Base-by-base conservation (phyloP, 1,284 basidiomycete genomes). In the Xerocomus amazonicus region DNA sequence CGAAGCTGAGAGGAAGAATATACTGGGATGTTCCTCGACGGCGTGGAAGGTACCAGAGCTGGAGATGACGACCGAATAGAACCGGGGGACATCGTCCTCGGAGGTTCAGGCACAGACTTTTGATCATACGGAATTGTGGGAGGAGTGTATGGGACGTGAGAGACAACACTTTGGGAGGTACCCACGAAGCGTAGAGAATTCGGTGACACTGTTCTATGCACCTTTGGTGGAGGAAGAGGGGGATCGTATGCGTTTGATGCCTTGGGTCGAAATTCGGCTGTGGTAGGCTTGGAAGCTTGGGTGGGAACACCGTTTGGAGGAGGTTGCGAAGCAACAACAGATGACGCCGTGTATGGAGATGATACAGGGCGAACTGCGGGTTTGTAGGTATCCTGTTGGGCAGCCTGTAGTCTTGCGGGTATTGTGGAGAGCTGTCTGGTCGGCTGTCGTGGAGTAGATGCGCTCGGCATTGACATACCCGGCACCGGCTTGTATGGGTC, bases 241-340 rank as follows among this genome's bases (percentile, higher is more conserved):
- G 88, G 88, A 56, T 91, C 88, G 58, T 90, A 91, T 1, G 89
- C 88, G 59, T 90, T 87, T 17, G 71, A 74, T 17, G 79, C 70
- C 64, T 82, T 85, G 14, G 86, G 84, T 47, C 87, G 67, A 63
- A 78, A 71, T 68, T 67, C 56, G 53, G 70, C 56, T 1, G 62
- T 61, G 1, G 72, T 58, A 31, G 74, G 68, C 5, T 62, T 31
- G 68, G 54, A 7, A 65, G 57, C 34, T 76, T 70, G 6, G 74
- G 65, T 44, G 61, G 50, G 40, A 41, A 54, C 31, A 43, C 56
- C 43, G 16, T 58, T 67, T 29, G 48, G 41, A 42, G 44, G 45
- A 34, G 50, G 53, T 41, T 54, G 54, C 10, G 54, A 56, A 32
- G 46, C 34, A 19, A 49, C 47, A 45, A 49, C 26, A 23, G 58